Base-by-base conservation (phyloP, 345 rosid species). In the Chamaenerion angustifolium region DNA sequence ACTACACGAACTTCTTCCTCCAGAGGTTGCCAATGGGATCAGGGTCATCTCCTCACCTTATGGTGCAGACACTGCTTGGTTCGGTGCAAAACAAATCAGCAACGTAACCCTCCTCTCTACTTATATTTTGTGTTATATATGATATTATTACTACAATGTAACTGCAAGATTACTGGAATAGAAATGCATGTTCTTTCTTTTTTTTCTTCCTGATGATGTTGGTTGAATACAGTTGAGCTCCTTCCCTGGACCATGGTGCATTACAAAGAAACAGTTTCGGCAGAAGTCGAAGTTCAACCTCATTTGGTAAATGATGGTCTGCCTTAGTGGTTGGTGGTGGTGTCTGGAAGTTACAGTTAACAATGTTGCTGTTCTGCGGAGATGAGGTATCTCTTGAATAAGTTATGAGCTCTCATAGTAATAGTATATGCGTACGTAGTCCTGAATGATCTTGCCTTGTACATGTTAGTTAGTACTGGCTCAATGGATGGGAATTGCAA, bases 31-130 rank as follows among this genome's bases (percentile, higher is more conserved):
- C 55, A 76, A 65, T 46, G 89, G 89, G 59, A 54, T 81, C 55
- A 78, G 63, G 76, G 89, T 86, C 54, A 51, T 81, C 56, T 76
- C 83, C 47, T 87, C 95, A 64, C 76, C 94, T 40, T 56, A 64
- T 5, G 85, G 89, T 23, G 82, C 68, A n/a, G 81, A 90, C 62
- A 67, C 85, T 27, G 78, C 89, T 19, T 90, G 98, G 98, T 83
- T 73, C 37, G 96, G 98, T 41, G 96, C 87, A 19, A 90, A 90
- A 72, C 77, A 75, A 42, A 65, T 86, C 45, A 70, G 82, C 77
- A 92, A 80, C 37, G 98, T 92, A 76, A 81, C 88, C 53, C 40
- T 49, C 42, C 16, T 6, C 4, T 21, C 25, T 4, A 25, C 15
- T 44, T 12, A 14, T 55, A 11, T 16, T 35, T 8, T 15, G 4